Percentiles rank a stretch among this genome's conserved stretches.
Conservation (phyloP, 495 filamentous ascomycete genomes). For the Astrocystis sublimbata region DNA sequence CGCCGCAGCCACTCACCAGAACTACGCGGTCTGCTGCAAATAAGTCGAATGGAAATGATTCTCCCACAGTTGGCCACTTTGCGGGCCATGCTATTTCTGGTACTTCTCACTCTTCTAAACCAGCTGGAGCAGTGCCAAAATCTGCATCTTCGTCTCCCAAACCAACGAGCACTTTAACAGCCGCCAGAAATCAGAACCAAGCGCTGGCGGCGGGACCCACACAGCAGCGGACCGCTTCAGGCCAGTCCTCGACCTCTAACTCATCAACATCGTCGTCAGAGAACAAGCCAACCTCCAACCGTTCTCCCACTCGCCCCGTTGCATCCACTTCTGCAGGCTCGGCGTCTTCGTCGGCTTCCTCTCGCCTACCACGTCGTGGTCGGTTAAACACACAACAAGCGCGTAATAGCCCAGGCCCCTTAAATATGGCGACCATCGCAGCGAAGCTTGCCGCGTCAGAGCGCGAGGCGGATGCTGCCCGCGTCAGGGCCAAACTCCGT, state of each 20-base stretch:
- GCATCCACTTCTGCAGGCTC: slow-evolving; percentile 22
- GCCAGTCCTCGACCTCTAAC: not conserved
- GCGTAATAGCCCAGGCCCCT: slow-evolving; percentile 51
- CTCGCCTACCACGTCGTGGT: slow-evolving; percentile 45
- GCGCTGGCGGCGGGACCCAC: not conserved
- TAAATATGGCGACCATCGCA: slow-evolving; percentile 55
- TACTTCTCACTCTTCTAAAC: not conserved
- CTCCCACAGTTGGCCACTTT: not conserved
- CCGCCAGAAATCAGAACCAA: not conserved
- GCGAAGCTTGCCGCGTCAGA: slow-evolving; percentile 58
- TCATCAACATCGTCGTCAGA: slow-evolving; percentile 17
- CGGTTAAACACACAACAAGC: slow-evolving; percentile 37
- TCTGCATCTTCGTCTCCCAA: not conserved
- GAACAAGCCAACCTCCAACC: not conserved
- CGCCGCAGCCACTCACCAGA: not conserved
- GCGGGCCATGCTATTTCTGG: not conserved
- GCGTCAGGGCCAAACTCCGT: slow-evolving; percentile 56
- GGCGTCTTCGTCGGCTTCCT: slow-evolving; percentile 16
- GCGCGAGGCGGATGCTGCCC: slow-evolving; percentile 56
- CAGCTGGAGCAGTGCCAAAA: not conserved
- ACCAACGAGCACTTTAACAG: not conserved
- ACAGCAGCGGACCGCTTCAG: not conserved
- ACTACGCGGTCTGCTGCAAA: slow-evolving; percentile 1
- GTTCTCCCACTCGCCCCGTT: not conserved
- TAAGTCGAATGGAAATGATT: not conserved